Conservation (phyloP, 2,329 filamentous ascomycete genomes). For the Trichoderma sp. region DNA sequence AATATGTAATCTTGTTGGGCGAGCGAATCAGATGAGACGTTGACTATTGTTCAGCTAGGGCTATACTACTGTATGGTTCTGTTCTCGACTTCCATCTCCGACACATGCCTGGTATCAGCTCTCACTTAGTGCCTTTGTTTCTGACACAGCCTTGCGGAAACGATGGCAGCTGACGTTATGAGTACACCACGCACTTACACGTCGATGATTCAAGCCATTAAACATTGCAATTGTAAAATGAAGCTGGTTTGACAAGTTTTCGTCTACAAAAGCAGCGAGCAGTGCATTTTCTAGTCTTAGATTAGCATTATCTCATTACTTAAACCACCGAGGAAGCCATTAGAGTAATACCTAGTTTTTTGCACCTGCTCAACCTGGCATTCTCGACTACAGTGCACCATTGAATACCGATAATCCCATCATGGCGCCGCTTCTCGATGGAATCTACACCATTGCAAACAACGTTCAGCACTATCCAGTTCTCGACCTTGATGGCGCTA, state of each 20-base stretch:
- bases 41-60: not conserved
- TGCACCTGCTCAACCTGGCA: not conserved
- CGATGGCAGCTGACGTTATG: no score
- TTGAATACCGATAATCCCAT: not conserved
- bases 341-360: no score
- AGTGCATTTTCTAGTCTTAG: no score
- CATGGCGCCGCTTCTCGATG: slow-evolving; percentile 4
- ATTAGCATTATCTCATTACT: no score
- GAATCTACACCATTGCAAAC: slow-evolving; percentile 14
- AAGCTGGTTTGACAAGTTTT: no score
- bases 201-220: no score
- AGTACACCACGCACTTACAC: no score
- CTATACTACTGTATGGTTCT: not conserved
- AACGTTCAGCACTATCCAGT: not conserved
- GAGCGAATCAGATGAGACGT: not conserved
- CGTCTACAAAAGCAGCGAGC: no score
- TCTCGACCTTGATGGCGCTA: slow-evolving; percentile 1
- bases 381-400: not conserved
- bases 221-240: no score
- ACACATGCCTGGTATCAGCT: not conserved
- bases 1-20: not conserved
- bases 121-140: not conserved
- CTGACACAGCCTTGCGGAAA: not conserved
- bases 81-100: not conserved
- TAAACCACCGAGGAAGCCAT: no score